A percentile compares a stretch with the other conserved stretches of the same genome.
phyloP scores from a whole-genome alignment of 371 early-diverging fungal species.

The Thermomucor indicae-seudaticae region DNA sequence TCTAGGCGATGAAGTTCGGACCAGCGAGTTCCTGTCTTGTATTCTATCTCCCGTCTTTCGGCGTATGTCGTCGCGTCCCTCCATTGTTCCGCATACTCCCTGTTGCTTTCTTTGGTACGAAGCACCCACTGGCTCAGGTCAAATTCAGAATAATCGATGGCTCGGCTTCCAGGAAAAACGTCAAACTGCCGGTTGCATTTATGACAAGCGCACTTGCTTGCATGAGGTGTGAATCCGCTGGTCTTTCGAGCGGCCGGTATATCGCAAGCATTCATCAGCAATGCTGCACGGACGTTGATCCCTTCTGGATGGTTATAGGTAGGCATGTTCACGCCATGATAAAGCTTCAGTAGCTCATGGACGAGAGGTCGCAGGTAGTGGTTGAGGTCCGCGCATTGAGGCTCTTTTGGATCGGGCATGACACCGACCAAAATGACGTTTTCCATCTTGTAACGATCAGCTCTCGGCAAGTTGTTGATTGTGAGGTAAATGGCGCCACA shows the following conservation, averaged over 20 bases:
- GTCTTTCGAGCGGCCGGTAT: background rate
- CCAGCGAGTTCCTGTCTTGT: background rate
- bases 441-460: background rate
- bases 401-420: slow-evolving; percentile 8
- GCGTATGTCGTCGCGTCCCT: background rate
- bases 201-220: background rate
- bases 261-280: background rate
- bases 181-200: background rate
- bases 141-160: background rate
- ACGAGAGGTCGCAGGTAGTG: slow-evolving; percentile 11
- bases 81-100: background rate
- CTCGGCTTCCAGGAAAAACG: background rate
- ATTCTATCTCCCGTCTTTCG: background rate
- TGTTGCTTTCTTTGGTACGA: background rate
- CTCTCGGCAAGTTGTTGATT: slow-evolving; percentile 11
- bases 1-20: background rate
- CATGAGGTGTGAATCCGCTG: background rate
- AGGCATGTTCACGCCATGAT: slow-evolving; percentile 5
- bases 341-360: slow-evolving; percentile 1
- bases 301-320: background rate
- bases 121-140: background rate
- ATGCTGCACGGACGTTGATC: background rate
- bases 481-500: slow-evolving; percentile 7
- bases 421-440: slow-evolving; percentile 10
- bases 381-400: slow-evolving; percentile 1